Base-by-base conservation (phyloP, 75 land plant genomes). In the Cupressus sempervirens region DNA sequence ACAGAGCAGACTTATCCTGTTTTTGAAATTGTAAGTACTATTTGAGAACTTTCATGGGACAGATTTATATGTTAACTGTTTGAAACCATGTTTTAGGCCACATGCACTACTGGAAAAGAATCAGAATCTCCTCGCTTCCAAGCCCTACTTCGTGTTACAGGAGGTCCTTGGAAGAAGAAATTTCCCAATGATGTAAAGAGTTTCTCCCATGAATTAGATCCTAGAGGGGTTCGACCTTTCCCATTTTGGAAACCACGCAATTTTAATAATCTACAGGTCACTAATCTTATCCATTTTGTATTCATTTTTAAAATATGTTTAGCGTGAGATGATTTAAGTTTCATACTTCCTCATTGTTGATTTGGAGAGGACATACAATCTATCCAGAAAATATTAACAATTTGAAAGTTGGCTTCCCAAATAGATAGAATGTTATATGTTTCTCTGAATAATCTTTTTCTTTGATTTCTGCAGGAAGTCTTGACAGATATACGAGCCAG, bases 61-160 rank as follows among this genome's bases (percentile, higher is more conserved):
- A n/a, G 26, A n/a, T 3, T 45, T n/a, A 79, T 79, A 40, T 41
- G n/a, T 43, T 45, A 26, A 45, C 14, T 4, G 29, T 79, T 79
- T 79, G 11, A 23, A 79, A 43, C 26, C 9, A 23, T 75, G 32
- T 40, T 43, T 52, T 81, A 96, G 99, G 84, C 82, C 83, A 84
- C 92, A 75, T 87, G 82, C 88, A 91, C 92, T 82, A 91, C 86
- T 34, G 93, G 95, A 65, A 98, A 98, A 88, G 99, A 98, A 86
- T 93, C 95, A 43, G 98, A 96, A 81, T 98, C 99, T 86, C 99
- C 99, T 0, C 93, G 99, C 81, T 98, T 98, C 88, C 96, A 96
- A 91, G 97, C 95, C 36, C 89, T 98, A 65, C 88, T 97, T 68
- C 95, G 94, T 62, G 89, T 96, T 67, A 95, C 98, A 72, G 91